A percentile compares a stretch with the other conserved stretches of the same genome.
Evolutionary conservation across 176 grass and related monocot genomes (phyloP).

Genomic region (Aechmea fasciata): DNA sequence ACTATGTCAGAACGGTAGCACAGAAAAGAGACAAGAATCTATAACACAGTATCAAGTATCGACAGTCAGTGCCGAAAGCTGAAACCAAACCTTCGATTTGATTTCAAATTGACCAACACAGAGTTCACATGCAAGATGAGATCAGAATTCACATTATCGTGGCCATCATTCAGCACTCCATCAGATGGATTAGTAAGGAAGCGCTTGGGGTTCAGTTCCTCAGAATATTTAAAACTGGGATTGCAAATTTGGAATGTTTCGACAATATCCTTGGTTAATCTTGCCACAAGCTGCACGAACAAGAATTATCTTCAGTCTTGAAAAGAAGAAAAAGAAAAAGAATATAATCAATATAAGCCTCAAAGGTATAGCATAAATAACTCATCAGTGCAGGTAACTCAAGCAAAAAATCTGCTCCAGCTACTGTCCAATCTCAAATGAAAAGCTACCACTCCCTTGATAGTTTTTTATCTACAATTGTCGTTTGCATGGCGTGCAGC

Average conservation of each 20-base stretch:
- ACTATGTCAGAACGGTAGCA: too few relatives aligned
- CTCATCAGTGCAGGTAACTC: neutral
- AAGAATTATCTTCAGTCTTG: neutral
- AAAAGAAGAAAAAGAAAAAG: neutral
- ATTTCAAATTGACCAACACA: constrained; percentile 3
- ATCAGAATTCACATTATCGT: constrained; percentile 10
- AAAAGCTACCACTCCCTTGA: neutral
- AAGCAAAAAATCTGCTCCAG: too few relatives aligned
- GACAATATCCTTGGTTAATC: constrained; percentile 5
- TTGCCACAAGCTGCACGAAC: constrained; percentile 2
- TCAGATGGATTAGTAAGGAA: constrained; percentile 11
- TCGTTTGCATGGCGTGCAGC: neutral
- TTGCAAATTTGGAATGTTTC: constrained; percentile 6
- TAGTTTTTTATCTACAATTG: neutral
- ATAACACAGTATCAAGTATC: too few relatives aligned
- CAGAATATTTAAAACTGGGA: constrained; percentile 7
- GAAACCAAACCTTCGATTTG: constrained; percentile 10
- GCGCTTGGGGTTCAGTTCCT: constrained; percentile 8
- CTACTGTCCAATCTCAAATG: too few relatives aligned
- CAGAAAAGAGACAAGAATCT: too few relatives aligned
- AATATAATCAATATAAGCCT: neutral
- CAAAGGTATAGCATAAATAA: neutral
- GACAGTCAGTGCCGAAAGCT: neutral
- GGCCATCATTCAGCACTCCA: constrained; percentile 5
- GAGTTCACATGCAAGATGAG: constrained; percentile 9